Evolutionary conservation across 208 protist genomes (phyloP).

Genomic region (Leishmania lainsoni): DNA sequence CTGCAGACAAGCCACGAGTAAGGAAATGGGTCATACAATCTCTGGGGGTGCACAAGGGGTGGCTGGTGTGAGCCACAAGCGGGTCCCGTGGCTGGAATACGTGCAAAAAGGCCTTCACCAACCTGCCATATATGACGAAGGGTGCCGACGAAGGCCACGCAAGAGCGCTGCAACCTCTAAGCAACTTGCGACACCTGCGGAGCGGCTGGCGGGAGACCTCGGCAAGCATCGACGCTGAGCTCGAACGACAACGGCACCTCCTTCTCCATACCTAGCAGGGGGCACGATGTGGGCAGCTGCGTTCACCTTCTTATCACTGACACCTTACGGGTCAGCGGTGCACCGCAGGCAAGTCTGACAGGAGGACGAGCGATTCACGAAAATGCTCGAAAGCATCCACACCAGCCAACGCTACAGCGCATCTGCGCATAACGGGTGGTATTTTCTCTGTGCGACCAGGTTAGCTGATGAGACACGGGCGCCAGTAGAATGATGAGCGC

Average conservation of each 20-base stretch:
- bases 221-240: background rate
- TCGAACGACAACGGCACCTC: too few relatives aligned
- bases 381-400: too few relatives aligned
- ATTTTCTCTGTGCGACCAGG: background rate
- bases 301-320: too few relatives aligned
- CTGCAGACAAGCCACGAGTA: constrained; percentile 16
- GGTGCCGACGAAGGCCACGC: constrained; percentile 46
- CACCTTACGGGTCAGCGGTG: too few relatives aligned
- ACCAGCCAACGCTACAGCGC: background rate
- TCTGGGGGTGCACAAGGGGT: constrained; percentile 38
- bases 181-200: constrained; percentile 26
- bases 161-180: constrained; percentile 40
- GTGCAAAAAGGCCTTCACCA: constrained; percentile 25
- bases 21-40: constrained; percentile 13
- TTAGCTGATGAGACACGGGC: too few relatives aligned
- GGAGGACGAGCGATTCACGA: too few relatives aligned
- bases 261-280: background rate
- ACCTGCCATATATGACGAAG: constrained; percentile 33
- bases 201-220: background rate
- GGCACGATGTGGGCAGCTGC: too few relatives aligned
- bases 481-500: too few relatives aligned
- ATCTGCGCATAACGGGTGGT: background rate
- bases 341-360: too few relatives aligned
- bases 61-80: constrained; percentile 46
- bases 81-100: constrained; percentile 37